Conservation (phyloP, 805 yeast genomes). For the Nakazawaea molendinolei region DNA sequence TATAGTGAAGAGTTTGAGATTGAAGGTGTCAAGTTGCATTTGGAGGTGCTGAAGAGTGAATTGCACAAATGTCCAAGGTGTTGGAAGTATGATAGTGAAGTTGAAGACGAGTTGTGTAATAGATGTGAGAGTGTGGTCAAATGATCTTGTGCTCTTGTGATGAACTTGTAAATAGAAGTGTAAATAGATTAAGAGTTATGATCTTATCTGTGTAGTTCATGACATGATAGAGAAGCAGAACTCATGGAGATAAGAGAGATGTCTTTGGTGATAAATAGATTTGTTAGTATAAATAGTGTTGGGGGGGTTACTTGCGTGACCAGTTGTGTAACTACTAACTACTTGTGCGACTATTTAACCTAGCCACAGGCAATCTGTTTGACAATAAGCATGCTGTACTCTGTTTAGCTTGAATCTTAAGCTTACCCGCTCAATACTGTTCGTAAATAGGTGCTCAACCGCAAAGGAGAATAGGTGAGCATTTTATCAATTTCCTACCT, state of each 20-base stretch:
- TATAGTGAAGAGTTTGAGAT: constrained; percentile 25
- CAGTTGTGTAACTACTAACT: neutral
- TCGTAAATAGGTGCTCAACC: too few relatives aligned
- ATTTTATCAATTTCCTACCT: too few relatives aligned
- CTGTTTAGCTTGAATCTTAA: too few relatives aligned
- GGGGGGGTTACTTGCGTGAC: neutral
- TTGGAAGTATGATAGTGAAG: constrained; percentile 68
- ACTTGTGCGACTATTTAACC: too few relatives aligned
- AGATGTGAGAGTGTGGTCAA: constrained; percentile 48
- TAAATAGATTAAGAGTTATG: neutral
- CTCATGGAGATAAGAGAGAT: neutral
- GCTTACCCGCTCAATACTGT: too few relatives aligned
- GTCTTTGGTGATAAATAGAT: too few relatives aligned
- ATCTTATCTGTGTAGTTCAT: neutral
- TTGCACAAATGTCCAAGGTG: constrained; percentile 83
- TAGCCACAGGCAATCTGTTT: too few relatives aligned
- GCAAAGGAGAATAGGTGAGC: too few relatives aligned
- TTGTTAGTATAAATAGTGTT: too few relatives aligned
- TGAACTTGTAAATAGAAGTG: constrained; percentile 5
- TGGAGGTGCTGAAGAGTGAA: constrained; percentile 30
- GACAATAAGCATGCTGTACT: too few relatives aligned
- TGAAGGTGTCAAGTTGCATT: constrained; percentile 20
- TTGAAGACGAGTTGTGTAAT: constrained; percentile 49
- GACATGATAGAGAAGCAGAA: neutral
- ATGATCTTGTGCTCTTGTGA: too few relatives aligned